Evolutionary conservation across 164 flowering plant genomes (phyloP).

Genomic region (Chimonanthus praecox): DNA sequence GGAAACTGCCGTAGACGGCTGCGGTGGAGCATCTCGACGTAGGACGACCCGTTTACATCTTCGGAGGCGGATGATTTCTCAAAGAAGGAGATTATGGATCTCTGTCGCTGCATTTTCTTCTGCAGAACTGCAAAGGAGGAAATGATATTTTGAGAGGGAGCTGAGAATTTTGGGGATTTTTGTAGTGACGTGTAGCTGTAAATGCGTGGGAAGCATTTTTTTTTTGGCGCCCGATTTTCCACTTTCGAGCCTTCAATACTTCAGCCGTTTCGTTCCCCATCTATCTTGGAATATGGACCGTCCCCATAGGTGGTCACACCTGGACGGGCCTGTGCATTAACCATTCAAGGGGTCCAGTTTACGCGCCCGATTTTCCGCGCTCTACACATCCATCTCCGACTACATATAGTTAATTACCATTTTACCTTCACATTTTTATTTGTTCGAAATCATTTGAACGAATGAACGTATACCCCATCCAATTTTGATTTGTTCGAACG

Average conservation of each 20-base stretch:
- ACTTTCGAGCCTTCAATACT: background rate
- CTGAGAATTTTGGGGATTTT: background rate
- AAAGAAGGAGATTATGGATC: slow-evolving; percentile 65
- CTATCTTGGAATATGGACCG: background rate
- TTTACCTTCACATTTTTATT: too few species aligned
- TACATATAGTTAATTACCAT: too few species aligned
- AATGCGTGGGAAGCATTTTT: background rate
- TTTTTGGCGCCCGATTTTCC: background rate
- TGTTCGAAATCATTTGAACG: too few species aligned
- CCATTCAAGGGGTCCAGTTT: too few species aligned
- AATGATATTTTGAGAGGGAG: background rate
- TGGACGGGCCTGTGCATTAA: background rate
- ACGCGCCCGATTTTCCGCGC: too few species aligned
- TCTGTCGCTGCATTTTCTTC: slow-evolving; percentile 70
- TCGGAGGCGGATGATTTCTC: slow-evolving; percentile 43
- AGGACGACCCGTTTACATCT: slow-evolving; percentile 15
- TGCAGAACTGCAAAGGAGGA: slow-evolving; percentile 8
- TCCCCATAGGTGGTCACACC: background rate
- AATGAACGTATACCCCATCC: too few species aligned
- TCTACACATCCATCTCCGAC: too few species aligned
- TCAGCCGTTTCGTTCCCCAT: background rate
- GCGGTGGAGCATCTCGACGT: slow-evolving; percentile 13
- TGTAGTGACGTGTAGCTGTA: background rate
- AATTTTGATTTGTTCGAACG: too few species aligned
- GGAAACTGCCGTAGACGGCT: slow-evolving; percentile 15